Conservation (phyloP, 2,329 filamentous ascomycete genomes). For the Aureobasidium sp. region DNA sequence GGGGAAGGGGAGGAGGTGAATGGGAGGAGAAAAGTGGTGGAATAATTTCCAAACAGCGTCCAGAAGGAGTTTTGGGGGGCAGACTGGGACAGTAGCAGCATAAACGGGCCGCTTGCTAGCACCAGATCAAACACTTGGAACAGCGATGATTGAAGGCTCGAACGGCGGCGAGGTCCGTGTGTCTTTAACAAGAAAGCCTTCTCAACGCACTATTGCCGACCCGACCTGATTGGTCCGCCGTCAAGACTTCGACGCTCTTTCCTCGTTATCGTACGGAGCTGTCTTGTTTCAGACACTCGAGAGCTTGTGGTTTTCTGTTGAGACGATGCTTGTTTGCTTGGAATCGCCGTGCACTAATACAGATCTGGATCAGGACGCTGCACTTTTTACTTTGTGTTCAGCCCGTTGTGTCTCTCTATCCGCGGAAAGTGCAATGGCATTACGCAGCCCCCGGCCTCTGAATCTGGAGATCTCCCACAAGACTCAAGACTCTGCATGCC, state of each 20-base stretch:
- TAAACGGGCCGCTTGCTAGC: constrained; percentile 6
- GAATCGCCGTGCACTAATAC: background rate
- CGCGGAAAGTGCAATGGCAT: background rate
- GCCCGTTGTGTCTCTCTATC: background rate
- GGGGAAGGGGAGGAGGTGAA: background rate
- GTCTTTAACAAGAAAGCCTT: background rate
- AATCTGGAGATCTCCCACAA: constrained; percentile 8
- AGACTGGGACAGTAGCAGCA: background rate
- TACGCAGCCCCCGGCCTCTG: background rate
- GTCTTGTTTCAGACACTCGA: background rate
- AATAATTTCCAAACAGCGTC: constrained; percentile 1
- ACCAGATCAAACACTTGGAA: constrained; percentile 2
- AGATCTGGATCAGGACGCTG: background rate
- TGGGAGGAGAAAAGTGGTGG: background rate
- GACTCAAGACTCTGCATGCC: background rate
- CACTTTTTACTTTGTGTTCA: background rate
- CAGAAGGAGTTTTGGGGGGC: background rate
- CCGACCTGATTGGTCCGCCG: background rate
- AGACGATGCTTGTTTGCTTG: constrained; percentile 3
- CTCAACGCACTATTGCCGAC: background rate
- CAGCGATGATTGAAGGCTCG: constrained; percentile 8
- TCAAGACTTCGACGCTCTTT: background rate
- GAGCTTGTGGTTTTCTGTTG: background rate
- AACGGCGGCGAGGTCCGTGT: constrained; percentile 8
- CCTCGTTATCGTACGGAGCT: background rate